phyloP scores from a whole-genome alignment of 768 basidiomycete genomes.

The Kwoniella heveanensis region DNA sequence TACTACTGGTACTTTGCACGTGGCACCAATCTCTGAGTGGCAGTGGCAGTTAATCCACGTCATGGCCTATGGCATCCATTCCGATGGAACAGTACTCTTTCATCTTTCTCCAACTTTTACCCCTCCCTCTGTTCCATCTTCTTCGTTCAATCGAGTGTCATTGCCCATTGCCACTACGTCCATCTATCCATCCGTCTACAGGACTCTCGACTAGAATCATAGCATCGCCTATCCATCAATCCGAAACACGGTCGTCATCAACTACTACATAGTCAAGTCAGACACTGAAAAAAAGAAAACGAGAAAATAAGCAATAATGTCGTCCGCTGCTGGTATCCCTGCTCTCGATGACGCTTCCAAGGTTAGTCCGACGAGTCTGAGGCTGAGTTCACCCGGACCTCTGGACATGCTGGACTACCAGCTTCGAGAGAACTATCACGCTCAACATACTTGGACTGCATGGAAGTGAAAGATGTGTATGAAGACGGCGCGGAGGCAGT shows the following conservation, averaged over 20 bases:
- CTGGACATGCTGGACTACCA: too few species aligned
- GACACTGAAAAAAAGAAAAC: not conserved
- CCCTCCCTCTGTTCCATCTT: not conserved
- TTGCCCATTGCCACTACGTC: not conserved
- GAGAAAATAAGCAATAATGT: conserved; percentile 21
- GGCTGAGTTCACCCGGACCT: too few species aligned
- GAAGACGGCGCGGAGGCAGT: too few species aligned
- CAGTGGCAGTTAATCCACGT: not conserved
- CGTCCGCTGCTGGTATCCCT: conserved; percentile 40
- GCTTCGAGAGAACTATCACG: too few species aligned
- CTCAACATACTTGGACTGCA: too few species aligned
- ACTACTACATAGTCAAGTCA: too few species aligned
- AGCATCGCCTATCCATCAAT: too few species aligned
- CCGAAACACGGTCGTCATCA: too few species aligned
- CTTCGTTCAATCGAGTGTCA: not conserved
- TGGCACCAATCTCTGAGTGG: not conserved
- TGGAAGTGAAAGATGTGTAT: too few species aligned
- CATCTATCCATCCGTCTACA: not conserved
- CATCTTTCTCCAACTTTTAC: conserved; percentile 3
- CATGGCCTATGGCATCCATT: not conserved
- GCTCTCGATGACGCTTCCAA: conserved; percentile 54
- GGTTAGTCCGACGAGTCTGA: conserved; percentile 45
- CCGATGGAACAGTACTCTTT: not conserved
- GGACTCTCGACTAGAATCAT: not conserved
- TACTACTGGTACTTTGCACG: not conserved